Base-by-base conservation (phyloP, 2,329 filamentous ascomycete species). In the Conoideocrella luteorostrata region DNA sequence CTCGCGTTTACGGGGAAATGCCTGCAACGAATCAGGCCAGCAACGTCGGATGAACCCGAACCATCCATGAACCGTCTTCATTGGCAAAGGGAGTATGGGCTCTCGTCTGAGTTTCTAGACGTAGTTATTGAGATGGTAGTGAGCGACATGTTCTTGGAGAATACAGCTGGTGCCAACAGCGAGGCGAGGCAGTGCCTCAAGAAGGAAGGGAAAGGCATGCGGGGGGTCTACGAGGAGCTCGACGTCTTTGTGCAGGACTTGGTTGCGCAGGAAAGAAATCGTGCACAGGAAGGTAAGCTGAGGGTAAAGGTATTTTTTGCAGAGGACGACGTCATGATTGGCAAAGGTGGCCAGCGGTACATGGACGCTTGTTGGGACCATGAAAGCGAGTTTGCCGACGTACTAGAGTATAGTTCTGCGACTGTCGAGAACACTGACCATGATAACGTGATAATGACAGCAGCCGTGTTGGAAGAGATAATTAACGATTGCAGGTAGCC, bases 111-210 rank as follows among this genome's bases (percentile, higher is more conserved):
- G 7, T 33, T 33, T 33, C 30, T 33, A 9, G 30, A 33, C 30
- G 18, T 17, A 17, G 18, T 33, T 17, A 12, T 33, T 12, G 30
- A 33, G n/a, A 17, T 17, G 30, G n/a, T 6, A 6, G 7, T 33
- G 7, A 17, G n/a, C 7, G 30, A 12, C 17, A 51, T 52, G 48
- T 53, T 50, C 39, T 41, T 32, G 2, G 50, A 49, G 13, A 50
- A 47, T 23, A 53, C 51, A 1, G 47, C 48, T 15, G 51, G 51
- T 7, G 50, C 51, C 3, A 53, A 53, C 13, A 43, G 40, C 21
- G 51, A 53, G 32, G 47, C 50, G 4, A 35, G 50, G 23, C 47
- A 48, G 18, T 51, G 48, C 24, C 30, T 52, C 20, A 47, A 41
- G 20, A 53, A 52, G 33, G 47, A 50, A 6, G 38, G 36, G 15